A percentile compares a stretch with the other conserved stretches of the same genome.
Evolutionary conservation across 2,329 filamentous ascomycete genomes (phyloP).

Genomic region (Dryadomyces quercus-mongolicae): DNA sequence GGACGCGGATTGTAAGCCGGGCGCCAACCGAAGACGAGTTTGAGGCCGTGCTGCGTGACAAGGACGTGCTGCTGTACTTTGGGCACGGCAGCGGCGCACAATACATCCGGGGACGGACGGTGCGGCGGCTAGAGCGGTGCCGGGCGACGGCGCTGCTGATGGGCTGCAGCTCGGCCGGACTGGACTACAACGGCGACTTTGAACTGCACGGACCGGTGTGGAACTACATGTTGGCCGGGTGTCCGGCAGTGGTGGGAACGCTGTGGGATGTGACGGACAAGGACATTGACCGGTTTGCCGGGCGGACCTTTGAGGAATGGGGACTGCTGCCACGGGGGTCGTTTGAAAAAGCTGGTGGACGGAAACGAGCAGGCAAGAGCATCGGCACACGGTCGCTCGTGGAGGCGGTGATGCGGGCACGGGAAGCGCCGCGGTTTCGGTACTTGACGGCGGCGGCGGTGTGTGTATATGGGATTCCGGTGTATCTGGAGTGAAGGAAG

Average conservation of each 20-base stretch:
- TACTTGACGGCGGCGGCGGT: conserved; percentile 92
- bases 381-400: conserved; percentile 44
- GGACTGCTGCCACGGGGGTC: conserved; percentile 50
- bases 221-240: conserved; percentile 83
- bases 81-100: conserved; percentile 92
- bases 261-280: conserved; percentile 97
- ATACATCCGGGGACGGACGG: conserved; percentile 76
- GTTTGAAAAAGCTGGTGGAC: conserved; percentile 17
- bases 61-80: conserved; percentile 79
- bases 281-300: conserved; percentile 89
- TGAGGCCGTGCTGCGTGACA: conserved; percentile 48
- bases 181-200: conserved; percentile 74
- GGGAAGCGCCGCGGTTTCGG: conserved; percentile 69
- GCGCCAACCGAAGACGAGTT: conserved; percentile 71
- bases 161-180: conserved; percentile 79
- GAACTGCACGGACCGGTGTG: conserved; percentile 84
- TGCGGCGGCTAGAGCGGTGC: conserved; percentile 64
- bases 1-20: conserved; percentile 57
- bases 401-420: conserved; percentile 67
- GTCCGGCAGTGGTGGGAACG: conserved; percentile 78
- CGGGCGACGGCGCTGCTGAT: conserved; percentile 73
- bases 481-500: conserved; percentile 51
- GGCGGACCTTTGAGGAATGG: conserved; percentile 72
- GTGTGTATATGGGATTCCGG: conserved; percentile 88
- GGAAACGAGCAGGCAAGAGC: conserved; percentile 10